These are phyloP conservation scores for Trichosporon coremiiforme DNA, from an alignment of 1,284 basidiomycete species.

Conservation along the genomic window DNA sequence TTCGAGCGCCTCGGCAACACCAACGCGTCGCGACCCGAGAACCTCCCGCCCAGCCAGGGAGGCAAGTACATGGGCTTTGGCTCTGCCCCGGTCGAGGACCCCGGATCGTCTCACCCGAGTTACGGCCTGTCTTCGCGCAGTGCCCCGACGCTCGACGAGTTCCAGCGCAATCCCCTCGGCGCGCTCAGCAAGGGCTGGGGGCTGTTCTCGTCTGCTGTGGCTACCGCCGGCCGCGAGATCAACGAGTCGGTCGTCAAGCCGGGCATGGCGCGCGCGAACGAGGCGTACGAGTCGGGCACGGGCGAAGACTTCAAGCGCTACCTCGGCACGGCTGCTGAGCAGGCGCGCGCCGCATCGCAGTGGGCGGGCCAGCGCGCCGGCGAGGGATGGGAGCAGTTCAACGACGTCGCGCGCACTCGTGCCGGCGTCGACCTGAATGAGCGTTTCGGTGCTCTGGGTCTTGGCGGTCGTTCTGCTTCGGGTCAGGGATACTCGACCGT, in stretches of 20 bases:
- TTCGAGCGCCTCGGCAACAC: conserved; percentile 54
- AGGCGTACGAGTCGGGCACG: conserved; percentile 36
- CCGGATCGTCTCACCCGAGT: conserved; percentile 39
- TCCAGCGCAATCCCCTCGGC: conserved; percentile 52
- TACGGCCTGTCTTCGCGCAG: conserved; percentile 50
- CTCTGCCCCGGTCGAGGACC: conserved; percentile 41
- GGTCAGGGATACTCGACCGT: conserved; percentile 29
- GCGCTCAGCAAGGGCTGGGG: conserved; percentile 57
- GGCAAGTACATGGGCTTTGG: conserved; percentile 56
- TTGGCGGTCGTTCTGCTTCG: conserved; percentile 29
- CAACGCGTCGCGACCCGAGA: conserved; percentile 49
- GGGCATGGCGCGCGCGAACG: conserved; percentile 43
- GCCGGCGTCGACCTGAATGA: conserved; percentile 55
- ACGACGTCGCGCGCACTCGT: conserved; percentile 49
- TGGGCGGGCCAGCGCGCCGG: conserved; percentile 47
- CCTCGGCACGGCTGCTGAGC: conserved; percentile 32
- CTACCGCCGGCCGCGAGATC: conserved; percentile 49
- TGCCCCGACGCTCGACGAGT: conserved; percentile 52
- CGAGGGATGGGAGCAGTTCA: conserved; percentile 52
- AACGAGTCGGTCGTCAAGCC: conserved; percentile 55
- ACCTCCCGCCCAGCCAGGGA: conserved; percentile 56
- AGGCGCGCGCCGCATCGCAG: conserved; percentile 42
- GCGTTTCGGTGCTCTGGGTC: conserved; percentile 49
- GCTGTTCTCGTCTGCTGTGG: conserved; percentile 54
- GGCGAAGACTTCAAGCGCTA: conserved; percentile 47